Base-by-base conservation (phyloP, 139 green algal genomes). In the Picochlorum sp. region DNA sequence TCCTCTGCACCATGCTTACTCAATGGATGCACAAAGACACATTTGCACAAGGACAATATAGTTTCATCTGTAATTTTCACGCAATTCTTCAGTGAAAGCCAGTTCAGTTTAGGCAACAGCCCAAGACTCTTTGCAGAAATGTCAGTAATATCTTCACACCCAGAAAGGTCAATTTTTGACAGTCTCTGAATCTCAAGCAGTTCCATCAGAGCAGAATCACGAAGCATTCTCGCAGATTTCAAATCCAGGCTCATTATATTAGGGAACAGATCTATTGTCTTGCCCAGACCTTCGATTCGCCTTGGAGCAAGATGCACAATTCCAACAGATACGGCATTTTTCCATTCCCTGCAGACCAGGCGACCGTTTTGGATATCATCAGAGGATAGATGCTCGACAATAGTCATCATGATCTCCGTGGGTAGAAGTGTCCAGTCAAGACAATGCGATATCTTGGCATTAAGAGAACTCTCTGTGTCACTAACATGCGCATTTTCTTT, bases 51-150 rank as follows among this genome's bases (percentile, higher is more conserved):
- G 4, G 52, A 33, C 39, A 76, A 55, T 24, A 22, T 39, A 49
- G 14, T 51, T 22, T 31, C 33, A 16, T 78, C 70, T 22, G 70
- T 75, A 5, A 78, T n/a, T 47, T 75, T 69, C 25, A 69, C 20
- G 29, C 59, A 69, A 57, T 65, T 57, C 39, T 58, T 49, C 33
- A 72, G 39, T 4, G 12, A 10, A 2, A 74, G 43, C 24, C 33
- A 50, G 20, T 26, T 5, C 26, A 74, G 54, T n/a, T 60, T 59
- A 2, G 51, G 43, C 43, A 74, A 58, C n/a, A 5, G 24, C 16
- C 16, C 53, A 14, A 68, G 7, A 12, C 14, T 13, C 3, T 25
- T 7, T 22, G 31, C 5, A 10, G 5, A 29, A 20, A 12, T 53
- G 39, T 74, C 67, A 0, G 67, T 74, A 3, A 74, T 59, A 24